Evolutionary conservation across 2,329 filamentous ascomycete genomes (phyloP).

Genomic region (Didymella sp.): DNA sequence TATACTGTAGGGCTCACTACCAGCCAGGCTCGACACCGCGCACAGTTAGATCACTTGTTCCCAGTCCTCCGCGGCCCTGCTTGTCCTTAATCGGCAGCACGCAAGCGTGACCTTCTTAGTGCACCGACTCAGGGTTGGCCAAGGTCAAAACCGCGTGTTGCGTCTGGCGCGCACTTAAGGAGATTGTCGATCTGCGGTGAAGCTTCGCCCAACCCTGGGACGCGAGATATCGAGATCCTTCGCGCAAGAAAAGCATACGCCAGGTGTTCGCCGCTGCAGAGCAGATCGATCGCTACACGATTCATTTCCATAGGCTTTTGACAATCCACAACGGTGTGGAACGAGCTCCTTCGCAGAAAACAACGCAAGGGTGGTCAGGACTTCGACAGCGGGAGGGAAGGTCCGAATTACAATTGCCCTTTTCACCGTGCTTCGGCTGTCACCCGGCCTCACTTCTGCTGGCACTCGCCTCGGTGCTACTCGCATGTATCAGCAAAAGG

Average conservation of each 20-base stretch:
- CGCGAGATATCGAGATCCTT: neutral
- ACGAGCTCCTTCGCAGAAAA: neutral
- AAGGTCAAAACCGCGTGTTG: neutral
- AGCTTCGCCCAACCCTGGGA: neutral
- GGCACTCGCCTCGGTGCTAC: neutral
- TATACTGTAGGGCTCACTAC: neutral
- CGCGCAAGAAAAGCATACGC: neutral
- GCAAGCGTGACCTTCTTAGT: slow-evolving; percentile 8
- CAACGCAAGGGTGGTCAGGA: neutral
- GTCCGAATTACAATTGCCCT: slow-evolving; percentile 12
- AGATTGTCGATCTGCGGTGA: neutral
- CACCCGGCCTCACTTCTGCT: slow-evolving; percentile 11
- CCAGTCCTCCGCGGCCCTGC: neutral
- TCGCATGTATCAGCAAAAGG: neutral
- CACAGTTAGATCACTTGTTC: neutral
- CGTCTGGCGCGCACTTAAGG: neutral
- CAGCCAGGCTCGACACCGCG: neutral
- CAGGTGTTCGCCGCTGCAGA: neutral
- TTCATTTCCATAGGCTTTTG: neutral
- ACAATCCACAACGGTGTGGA: neutral
- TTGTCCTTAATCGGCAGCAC: neutral
- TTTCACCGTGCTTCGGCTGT: slow-evolving; percentile 3
- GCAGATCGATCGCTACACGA: neutral
- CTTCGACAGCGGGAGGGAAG: slow-evolving; percentile 1
- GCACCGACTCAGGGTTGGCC: neutral